These are phyloP conservation scores for Malus orientalis DNA, from an alignment of 306 rosid genomes.

Conservation along the genomic window DNA sequence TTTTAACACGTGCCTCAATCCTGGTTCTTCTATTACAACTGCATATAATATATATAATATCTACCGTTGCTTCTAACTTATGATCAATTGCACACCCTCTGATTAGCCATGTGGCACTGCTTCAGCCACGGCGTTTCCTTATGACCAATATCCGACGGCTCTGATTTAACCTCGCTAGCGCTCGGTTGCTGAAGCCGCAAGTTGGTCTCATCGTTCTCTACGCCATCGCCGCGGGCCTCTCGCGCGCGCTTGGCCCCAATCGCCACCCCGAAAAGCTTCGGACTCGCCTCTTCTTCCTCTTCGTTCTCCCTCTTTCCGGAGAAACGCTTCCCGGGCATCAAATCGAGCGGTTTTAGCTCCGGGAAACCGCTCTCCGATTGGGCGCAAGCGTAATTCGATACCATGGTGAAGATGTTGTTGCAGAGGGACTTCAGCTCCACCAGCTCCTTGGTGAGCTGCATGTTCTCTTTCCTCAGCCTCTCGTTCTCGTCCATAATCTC, in stretches of 20 bases:
- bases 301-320: slow-evolving; percentile 5
- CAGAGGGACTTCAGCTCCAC: slow-evolving; percentile 69
- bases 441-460: slow-evolving; percentile 54
- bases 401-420: slow-evolving; percentile 56
- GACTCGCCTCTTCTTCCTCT: slow-evolving; percentile 19
- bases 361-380: slow-evolving; percentile 30
- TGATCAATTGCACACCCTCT: slow-evolving; percentile 47
- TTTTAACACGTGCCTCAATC: slow-evolving; percentile 35
- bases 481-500: slow-evolving; percentile 79
- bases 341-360: slow-evolving; percentile 39
- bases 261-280: slow-evolving; percentile 62
- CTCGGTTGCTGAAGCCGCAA: slow-evolving; percentile 37
- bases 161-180: slow-evolving; percentile 36
- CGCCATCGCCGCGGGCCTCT: slow-evolving; percentile 16
- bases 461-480: slow-evolving; percentile 64
- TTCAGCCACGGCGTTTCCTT: slow-evolving; percentile 49
- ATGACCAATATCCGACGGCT: slow-evolving; percentile 41
- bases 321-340: slow-evolving; percentile 42
- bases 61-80: background rate
- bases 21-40: background rate
- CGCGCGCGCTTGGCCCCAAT: slow-evolving; percentile 59
- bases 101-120: slow-evolving; percentile 37
- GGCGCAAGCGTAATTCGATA: slow-evolving; percentile 42
- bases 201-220: slow-evolving; percentile 32
- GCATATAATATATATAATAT: background rate